A percentile compares a stretch with the other conserved stretches of the same genome.
These are phyloP conservation scores for Pichia manshurica DNA, from an alignment of 805 yeast species.

Conservation along the genomic window DNA sequence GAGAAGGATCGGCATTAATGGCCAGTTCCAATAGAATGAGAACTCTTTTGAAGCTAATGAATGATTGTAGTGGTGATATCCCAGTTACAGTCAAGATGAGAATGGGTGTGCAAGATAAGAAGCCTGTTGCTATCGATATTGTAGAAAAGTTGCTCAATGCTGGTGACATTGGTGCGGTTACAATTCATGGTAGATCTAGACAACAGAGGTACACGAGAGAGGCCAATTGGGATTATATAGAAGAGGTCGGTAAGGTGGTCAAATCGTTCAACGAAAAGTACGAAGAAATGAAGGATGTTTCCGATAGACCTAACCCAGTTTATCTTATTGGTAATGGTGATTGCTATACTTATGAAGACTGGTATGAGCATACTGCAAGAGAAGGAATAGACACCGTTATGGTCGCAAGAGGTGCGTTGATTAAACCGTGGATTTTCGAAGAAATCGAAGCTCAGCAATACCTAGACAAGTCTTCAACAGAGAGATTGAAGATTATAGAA, in stretches of 20 bases:
- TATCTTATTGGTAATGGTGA: slow-evolving; percentile 96
- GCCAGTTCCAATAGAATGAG: slow-evolving; percentile 81
- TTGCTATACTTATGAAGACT: slow-evolving; percentile 78
- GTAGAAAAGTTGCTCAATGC: slow-evolving; percentile 55
- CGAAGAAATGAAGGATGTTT: slow-evolving; percentile 53
- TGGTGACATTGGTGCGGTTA: slow-evolving; percentile 82
- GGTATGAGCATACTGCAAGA: slow-evolving; percentile 64
- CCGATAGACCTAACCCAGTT: slow-evolving; percentile 51
- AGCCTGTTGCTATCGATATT: slow-evolving; percentile 80
- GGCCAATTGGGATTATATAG: slow-evolving; percentile 91
- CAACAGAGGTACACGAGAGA: slow-evolving; percentile 89
- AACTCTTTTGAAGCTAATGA: slow-evolving; percentile 82
- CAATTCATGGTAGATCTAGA: slow-evolving; percentile 93
- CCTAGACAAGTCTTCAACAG: slow-evolving; percentile 84
- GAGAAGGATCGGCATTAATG: slow-evolving; percentile 91
- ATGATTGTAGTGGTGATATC: slow-evolving; percentile 77
- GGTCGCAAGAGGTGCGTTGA: slow-evolving; percentile 97
- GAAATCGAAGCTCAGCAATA: slow-evolving; percentile 87
- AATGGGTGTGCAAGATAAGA: slow-evolving; percentile 80
- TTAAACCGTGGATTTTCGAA: slow-evolving; percentile 98
- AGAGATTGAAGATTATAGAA: slow-evolving; percentile 71
- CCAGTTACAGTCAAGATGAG: slow-evolving; percentile 91
- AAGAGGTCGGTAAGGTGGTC: slow-evolving; percentile 64
- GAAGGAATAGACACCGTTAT: slow-evolving; percentile 84
- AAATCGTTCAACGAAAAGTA: slow-evolving; percentile 51